Evolutionary conservation across 2,329 filamentous ascomycete genomes (phyloP).

Genomic region (Colletotrichum tabaci): DNA sequence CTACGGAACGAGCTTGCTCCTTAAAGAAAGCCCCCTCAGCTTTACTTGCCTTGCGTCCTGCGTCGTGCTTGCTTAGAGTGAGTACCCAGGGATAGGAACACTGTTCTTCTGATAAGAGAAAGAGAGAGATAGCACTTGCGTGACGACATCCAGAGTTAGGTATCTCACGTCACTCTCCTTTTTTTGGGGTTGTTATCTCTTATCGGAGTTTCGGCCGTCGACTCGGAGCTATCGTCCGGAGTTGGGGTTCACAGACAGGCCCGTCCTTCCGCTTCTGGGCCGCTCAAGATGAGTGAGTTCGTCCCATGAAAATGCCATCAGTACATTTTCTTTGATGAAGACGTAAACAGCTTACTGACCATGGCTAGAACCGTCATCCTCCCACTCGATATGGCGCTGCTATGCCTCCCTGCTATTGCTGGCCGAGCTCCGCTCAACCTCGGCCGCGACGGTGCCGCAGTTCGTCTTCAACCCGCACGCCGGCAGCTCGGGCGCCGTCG

Average conservation of each 20-base stretch:
- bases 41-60: neutral
- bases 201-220: conserved; percentile 30
- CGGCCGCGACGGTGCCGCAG: conserved; percentile 35
- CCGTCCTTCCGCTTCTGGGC: conserved; percentile 10
- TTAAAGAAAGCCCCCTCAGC: conserved; percentile 8
- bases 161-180: neutral
- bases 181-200: conserved; percentile 21
- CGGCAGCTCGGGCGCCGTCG: conserved; percentile 72
- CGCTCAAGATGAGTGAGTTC: conserved; percentile 39
- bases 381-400: conserved; percentile 14
- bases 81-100: neutral
- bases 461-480: conserved; percentile 43
- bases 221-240: conserved; percentile 32
- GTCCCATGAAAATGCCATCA: conserved; percentile 20
- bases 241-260: conserved; percentile 18
- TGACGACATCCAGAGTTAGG: conserved; percentile 4
- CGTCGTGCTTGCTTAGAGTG: neutral
- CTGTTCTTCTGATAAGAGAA: conserved; percentile 10
- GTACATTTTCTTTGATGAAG: neutral
- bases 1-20: conserved; percentile 25
- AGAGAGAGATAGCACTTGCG: conserved; percentile 5
- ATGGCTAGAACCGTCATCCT: conserved; percentile 2
- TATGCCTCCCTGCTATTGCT: conserved; percentile 23
- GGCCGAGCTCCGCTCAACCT: conserved; percentile 14
- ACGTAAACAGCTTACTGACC: conserved; percentile 6